Base-by-base conservation (phyloP, 208 protist genomes). In the Trypanosoma mega region DNA sequence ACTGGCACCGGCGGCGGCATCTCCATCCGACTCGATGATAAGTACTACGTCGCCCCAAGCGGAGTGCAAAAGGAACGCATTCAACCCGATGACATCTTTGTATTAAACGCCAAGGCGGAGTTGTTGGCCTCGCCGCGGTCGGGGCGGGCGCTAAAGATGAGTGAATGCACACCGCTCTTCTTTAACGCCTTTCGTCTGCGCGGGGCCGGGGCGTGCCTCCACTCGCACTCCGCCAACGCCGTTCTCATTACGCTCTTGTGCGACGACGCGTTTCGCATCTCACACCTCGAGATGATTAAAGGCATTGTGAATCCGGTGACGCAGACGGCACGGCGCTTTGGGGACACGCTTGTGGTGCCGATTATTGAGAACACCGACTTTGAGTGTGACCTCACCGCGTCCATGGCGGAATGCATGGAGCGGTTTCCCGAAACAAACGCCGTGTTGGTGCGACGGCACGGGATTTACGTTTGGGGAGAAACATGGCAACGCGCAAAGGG, bases 1-100 rank as follows among this genome's bases (percentile, higher is more conserved):
- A 97, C 96, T n/a, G 96, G 94, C 66, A 98, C 97, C 2, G 95
- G 96, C n/a, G 96, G 94, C 41, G 96, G 95, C 51, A 96, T 98
- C 53, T 91, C 78, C 21, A 94, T 98, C 46, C 74, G 76, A 21
- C 33, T 84, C 29, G 78, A 76, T 49, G 75, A 78, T 55, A 71
- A 71, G 16, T 87, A 90, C 45, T 98, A 97, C 81, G 74, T 98
- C 49, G 94, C 97, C 29, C 92, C 96, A 2, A 97, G 90, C 30
- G 94, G 96, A 9, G 92, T 98, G 21, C 94, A 98, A 66, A 98
- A 98, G 82, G 96, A 98, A 67, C 76, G 93, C 34, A 96, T 98
- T 37, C 18, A 78, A 44, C 63, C 74, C 3, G 87, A 89, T 1
- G 93, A 98, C 58, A 85, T 98, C 14, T 98, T 98, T 64, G 74